These are phyloP conservation scores for Beta lomatogona DNA, from an alignment of 179 eudicot genomes.

Conservation along the genomic window DNA sequence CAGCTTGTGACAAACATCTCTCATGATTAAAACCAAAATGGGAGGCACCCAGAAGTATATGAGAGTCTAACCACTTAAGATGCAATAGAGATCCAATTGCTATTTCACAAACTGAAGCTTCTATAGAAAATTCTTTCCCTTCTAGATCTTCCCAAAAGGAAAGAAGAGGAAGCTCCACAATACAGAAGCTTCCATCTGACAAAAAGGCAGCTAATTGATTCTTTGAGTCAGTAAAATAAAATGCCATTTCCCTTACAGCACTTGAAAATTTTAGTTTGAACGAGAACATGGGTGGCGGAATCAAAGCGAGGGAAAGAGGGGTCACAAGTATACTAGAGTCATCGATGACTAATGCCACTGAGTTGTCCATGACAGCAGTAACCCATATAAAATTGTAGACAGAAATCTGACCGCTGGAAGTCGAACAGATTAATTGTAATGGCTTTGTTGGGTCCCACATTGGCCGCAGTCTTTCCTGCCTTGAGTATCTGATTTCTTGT, in stretches of 20 bases:
- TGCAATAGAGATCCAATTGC: conserved; percentile 55
- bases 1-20: conserved; percentile 31
- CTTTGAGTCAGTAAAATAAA: conserved; percentile 57
- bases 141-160: conserved; percentile 82
- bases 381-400: conserved; percentile 74
- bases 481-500: conserved; percentile 75
- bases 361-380: conserved; percentile 74
- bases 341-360: conserved; percentile 85
- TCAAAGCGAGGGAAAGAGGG: conserved; percentile 69
- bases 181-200: conserved; percentile 70
- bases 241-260: conserved; percentile 73
- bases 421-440: conserved; percentile 78
- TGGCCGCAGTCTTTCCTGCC: conserved; percentile 59
- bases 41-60: conserved; percentile 71
- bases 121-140: conserved; percentile 61
- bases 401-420: conserved; percentile 64
- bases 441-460: conserved; percentile 94
- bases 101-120: conserved; percentile 46
- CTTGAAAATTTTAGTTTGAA: conserved; percentile 67
- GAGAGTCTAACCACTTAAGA: conserved; percentile 86
- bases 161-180: conserved; percentile 75
- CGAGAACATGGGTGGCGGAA: conserved; percentile 94
- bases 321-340: conserved; percentile 69
- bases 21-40: conserved; percentile 49
- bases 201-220: conserved; percentile 69